Evolutionary conservation across 73 alveolate genomes (phyloP).

Genomic region (Paramecium octaurelia): DNA sequence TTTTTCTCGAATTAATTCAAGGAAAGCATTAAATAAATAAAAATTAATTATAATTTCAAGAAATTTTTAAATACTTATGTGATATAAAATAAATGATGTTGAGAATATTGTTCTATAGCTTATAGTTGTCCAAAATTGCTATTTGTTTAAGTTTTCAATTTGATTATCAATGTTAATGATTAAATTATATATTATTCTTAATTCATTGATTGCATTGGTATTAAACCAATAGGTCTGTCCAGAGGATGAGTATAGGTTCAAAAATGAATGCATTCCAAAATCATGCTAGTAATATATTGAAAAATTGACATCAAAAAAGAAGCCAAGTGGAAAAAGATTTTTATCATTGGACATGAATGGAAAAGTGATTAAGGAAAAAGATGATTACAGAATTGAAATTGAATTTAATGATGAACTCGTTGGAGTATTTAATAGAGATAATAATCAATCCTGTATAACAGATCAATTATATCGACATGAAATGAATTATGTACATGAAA

Average conservation of each 20-base stretch:
- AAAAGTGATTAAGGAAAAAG: neutral
- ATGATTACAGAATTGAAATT: neutral
- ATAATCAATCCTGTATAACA: neutral
- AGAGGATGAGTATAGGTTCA: neutral
- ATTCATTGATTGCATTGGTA: neutral
- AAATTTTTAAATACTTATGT: neutral
- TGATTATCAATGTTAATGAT: neutral
- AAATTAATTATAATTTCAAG: neutral
- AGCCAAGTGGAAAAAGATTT: constrained; percentile 10
- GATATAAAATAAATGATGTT: too few species aligned
- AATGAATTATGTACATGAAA: neutral
- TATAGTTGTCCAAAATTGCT: too few species aligned
- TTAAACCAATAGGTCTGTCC: neutral
- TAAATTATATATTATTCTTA: neutral
- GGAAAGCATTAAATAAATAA: neutral
- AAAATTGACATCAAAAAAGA: neutral
- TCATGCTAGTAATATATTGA: neutral
- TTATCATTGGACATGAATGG: neutral
- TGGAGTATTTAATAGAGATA: neutral
- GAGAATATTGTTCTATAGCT: neutral
- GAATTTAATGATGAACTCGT: neutral
- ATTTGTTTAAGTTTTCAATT: neutral
- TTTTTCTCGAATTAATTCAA: too few species aligned
- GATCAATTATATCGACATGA: neutral
- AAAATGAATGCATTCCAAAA: neutral